A percentile compares a stretch with the other conserved stretches of the same genome.
These are phyloP conservation scores for Hammondia hammondi DNA, from an alignment of 169 alveolate species.

Conservation along the genomic window DNA sequence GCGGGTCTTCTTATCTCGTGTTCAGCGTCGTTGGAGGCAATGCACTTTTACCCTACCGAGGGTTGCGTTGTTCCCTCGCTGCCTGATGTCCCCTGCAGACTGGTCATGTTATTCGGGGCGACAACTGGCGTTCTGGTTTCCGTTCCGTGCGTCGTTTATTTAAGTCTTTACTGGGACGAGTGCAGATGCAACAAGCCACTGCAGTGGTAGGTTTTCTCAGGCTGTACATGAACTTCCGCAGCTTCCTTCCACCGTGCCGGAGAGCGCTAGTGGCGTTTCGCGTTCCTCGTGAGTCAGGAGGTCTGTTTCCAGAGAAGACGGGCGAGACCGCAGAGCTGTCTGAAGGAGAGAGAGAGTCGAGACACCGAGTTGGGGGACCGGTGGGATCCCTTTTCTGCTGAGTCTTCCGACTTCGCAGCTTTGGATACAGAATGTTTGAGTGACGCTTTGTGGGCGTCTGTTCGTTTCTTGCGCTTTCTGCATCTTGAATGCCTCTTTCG, in stretches of 20 bases:
- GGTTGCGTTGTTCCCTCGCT: too few species aligned
- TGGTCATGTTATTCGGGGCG: constrained; percentile 63
- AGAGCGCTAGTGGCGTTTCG: background rate
- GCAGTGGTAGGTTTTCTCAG: constrained; percentile 27
- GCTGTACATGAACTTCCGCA: background rate
- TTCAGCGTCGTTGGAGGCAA: too few species aligned
- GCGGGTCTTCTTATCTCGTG: too few species aligned
- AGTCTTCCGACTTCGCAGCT: background rate
- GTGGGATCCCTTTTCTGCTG: too few species aligned
- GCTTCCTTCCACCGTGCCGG: background rate
- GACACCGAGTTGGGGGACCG: too few species aligned
- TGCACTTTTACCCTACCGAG: too few species aligned
- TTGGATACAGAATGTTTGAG: background rate
- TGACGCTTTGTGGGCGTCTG: background rate
- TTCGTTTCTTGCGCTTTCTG: background rate
- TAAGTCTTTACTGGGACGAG: constrained; percentile 31
- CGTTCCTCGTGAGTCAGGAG: too few species aligned
- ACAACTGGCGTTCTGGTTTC: constrained; percentile 36
- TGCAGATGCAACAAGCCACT: constrained; percentile 51
- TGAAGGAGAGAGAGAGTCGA: too few species aligned
- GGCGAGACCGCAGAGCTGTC: too few species aligned
- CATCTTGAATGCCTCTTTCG: background rate
- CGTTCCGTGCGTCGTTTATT: constrained; percentile 49
- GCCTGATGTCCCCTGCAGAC: background rate
- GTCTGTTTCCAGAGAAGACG: too few species aligned